These are phyloP conservation scores for Trichoderma cornu-damae DNA, from an alignment of 2,329 filamentous ascomycete genomes.

Conservation along the genomic window DNA sequence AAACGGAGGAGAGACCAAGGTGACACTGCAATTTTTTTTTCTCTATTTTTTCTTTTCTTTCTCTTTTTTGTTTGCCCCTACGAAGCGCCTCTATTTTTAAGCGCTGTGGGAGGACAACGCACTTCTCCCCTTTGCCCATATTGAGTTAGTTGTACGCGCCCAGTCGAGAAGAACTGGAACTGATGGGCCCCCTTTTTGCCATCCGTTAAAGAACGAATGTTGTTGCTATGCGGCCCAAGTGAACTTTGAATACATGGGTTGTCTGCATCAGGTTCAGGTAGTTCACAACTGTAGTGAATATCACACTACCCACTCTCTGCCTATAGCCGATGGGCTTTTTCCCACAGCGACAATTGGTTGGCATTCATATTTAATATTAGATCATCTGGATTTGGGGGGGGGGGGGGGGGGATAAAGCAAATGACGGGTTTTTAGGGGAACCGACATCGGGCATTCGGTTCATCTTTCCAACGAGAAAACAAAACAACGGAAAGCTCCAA, in stretches of 20 bases:
- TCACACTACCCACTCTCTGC: too few relatives aligned
- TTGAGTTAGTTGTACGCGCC: constrained; percentile 7
- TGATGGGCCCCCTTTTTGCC: too few relatives aligned
- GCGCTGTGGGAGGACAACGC: background rate
- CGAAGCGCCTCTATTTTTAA: background rate
- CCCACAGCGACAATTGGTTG: background rate
- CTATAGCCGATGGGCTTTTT: too few relatives aligned
- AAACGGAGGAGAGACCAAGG: background rate
- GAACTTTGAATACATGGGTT: background rate
- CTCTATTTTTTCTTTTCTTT: background rate
- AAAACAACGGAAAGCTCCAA: background rate
- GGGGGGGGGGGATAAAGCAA: too few relatives aligned
- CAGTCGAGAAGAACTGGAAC: background rate
- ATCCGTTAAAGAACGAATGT: too few relatives aligned
- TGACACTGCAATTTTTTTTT: background rate
- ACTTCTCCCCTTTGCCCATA: background rate
- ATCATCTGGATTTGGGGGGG: too few relatives aligned
- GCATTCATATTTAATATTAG: background rate
- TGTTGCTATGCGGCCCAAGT: too few relatives aligned
- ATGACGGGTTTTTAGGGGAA: background rate
- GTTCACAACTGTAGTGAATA: too few relatives aligned
- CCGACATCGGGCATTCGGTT: background rate
- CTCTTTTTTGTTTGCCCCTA: too few relatives aligned
- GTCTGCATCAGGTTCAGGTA: too few relatives aligned
- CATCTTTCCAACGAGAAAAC: background rate